phyloP scores from a whole-genome alignment of 2,329 filamentous ascomycete genomes.

The Mycogone perniciosa region DNA sequence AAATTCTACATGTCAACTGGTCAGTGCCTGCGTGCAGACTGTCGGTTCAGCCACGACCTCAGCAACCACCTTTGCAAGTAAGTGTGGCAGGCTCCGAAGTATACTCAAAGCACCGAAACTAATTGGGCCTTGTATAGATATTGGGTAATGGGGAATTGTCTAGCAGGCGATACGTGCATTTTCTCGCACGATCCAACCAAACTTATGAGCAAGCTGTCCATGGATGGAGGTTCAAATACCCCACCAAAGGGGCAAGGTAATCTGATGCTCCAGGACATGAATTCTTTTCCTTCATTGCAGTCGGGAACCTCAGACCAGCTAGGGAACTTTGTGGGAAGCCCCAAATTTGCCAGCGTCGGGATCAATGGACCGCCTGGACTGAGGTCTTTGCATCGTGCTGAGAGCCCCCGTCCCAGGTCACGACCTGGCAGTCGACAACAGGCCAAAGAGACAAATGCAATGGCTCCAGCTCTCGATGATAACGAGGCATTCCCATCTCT shows the following conservation, averaged over 20 bases:
- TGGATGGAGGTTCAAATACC: constrained; percentile 59
- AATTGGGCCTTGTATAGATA: constrained; percentile 51
- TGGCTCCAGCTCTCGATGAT: constrained; percentile 78
- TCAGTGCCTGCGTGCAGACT: constrained; percentile 92
- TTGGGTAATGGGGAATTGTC: constrained; percentile 91
- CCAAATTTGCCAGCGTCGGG: constrained; percentile 40
- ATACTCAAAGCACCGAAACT: background rate
- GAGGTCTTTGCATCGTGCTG: constrained; percentile 53
- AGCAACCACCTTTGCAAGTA: constrained; percentile 98
- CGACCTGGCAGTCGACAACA: constrained; percentile 75
- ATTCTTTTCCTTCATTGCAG: constrained; percentile 74
- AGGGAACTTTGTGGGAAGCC: constrained; percentile 46
- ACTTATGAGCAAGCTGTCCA: constrained; percentile 71
- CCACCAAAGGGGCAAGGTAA: constrained; percentile 57
- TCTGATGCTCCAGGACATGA: constrained; percentile 77
- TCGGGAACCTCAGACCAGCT: constrained; percentile 54
- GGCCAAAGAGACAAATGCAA: constrained; percentile 52
- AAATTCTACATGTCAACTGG: constrained; percentile 95
- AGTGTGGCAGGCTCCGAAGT: constrained; percentile 35
- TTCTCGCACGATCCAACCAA: constrained; percentile 94
- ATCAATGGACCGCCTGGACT: constrained; percentile 65
- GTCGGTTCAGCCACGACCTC: constrained; percentile 92
- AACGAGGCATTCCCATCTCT: constrained; percentile 92
- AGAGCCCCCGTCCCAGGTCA: constrained; percentile 67
- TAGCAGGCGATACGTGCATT: constrained; percentile 88